Percentiles rank a stretch among this genome's conserved stretches.
These are phyloP conservation scores for Akebia trifoliata DNA, from an alignment of 164 flowering plant genomes.

Conservation along the genomic window DNA sequence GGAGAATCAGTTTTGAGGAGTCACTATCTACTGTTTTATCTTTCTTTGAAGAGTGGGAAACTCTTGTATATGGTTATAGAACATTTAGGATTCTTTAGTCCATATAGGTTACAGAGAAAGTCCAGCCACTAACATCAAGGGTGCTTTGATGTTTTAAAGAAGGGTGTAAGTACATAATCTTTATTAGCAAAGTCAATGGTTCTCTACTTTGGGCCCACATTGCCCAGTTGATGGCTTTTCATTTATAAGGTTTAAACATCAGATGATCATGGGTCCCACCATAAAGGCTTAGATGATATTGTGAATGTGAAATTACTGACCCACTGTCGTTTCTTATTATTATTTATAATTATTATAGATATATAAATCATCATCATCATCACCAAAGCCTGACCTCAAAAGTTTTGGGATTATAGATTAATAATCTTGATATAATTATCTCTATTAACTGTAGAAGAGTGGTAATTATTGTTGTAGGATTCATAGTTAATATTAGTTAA, in stretches of 20 bases:
- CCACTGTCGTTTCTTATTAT: too few species aligned
- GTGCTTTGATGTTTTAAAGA: conserved; percentile 5
- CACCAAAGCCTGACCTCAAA: too few species aligned
- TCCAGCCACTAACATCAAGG: conserved; percentile 1
- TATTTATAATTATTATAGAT: too few species aligned
- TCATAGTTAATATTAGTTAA: too few species aligned
- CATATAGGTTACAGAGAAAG: background rate
- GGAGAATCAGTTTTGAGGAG: conserved; percentile 32
- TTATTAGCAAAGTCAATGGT: conserved; percentile 1
- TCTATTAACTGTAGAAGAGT: too few species aligned
- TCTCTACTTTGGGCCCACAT: background rate
- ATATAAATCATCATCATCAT: too few species aligned
- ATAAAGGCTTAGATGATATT: background rate
- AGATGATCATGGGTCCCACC: background rate
- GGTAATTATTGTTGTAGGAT: too few species aligned
- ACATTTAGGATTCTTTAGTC: background rate
- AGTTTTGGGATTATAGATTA: too few species aligned
- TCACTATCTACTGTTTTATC: conserved; percentile 30
- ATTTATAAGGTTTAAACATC: background rate
- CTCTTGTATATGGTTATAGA: background rate
- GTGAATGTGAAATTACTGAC: background rate
- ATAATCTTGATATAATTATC: too few species aligned
- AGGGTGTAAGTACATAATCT: background rate
- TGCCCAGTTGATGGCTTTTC: background rate
- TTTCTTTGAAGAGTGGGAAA: background rate